These are phyloP conservation scores for Durio zibethinus DNA, from an alignment of 345 rosid species.

Conservation along the genomic window DNA sequence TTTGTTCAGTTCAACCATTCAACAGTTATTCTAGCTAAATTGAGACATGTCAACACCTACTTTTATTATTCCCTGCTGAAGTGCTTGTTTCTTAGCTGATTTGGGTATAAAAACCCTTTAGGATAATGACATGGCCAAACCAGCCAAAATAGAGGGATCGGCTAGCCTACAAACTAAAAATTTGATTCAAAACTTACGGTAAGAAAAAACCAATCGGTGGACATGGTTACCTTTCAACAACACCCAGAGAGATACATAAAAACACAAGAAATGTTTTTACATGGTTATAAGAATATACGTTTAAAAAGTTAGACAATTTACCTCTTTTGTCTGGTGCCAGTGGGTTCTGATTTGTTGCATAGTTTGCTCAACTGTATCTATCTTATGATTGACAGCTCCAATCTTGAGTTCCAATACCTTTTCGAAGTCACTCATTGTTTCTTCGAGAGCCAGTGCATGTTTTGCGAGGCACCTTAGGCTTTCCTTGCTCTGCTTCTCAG, in stretches of 20 bases:
- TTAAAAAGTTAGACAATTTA: constrained; percentile 16
- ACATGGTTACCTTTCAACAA: background rate
- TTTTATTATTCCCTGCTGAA: background rate
- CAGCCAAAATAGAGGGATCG: background rate
- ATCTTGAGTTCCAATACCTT: constrained; percentile 46
- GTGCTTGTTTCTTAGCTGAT: background rate
- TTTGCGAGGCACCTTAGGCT: constrained; percentile 41
- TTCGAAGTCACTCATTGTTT: constrained; percentile 42
- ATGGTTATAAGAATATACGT: background rate
- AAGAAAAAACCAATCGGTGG: background rate
- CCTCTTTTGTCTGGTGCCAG: constrained; percentile 57
- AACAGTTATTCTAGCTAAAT: background rate
- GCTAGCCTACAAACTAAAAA: background rate
- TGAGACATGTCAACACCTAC: background rate
- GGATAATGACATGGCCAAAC: background rate
- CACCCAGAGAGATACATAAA: background rate
- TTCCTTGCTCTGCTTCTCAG: constrained; percentile 53
- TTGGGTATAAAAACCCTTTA: background rate
- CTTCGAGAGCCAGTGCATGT: constrained; percentile 51
- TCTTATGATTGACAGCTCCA: constrained; percentile 42
- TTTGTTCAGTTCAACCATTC: background rate
- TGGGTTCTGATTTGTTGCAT: constrained; percentile 37
- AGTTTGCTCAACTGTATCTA: constrained; percentile 38
- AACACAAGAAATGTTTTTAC: background rate
- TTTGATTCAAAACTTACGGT: background rate